Evolutionary conservation across 768 basidiomycete species (phyloP).

Genomic region (Cystobasidium tubakii): DNA sequence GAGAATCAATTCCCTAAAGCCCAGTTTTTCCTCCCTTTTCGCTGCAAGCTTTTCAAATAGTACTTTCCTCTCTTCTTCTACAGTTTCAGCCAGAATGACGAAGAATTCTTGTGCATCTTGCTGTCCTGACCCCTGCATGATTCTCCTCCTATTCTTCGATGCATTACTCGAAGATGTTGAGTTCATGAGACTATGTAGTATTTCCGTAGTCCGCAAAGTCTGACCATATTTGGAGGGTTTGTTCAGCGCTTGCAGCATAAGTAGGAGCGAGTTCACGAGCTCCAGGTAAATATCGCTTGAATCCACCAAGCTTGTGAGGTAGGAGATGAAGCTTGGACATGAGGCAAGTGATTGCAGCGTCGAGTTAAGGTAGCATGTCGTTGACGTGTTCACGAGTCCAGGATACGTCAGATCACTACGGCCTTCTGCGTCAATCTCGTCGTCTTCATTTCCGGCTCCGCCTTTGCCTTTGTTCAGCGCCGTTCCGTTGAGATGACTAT

Average conservation of each 20-base stretch:
- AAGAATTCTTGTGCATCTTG: constrained; percentile 99
- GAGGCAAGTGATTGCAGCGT: constrained; percentile 93
- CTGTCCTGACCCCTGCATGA: constrained; percentile 59
- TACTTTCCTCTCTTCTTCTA: constrained; percentile 73
- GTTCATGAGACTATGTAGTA: constrained; percentile 40
- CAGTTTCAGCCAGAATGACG: constrained; percentile 79
- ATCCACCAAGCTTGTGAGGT: constrained; percentile 56
- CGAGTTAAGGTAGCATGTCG: constrained; percentile 85
- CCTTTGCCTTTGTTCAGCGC: neutral
- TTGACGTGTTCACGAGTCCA: constrained; percentile 25
- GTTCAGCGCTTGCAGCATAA: constrained; percentile 48
- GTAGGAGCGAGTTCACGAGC: constrained; percentile 30
- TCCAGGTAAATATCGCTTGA: neutral
- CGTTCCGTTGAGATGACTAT: neutral
- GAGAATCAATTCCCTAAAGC: constrained; percentile 60
- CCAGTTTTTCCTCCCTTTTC: constrained; percentile 58
- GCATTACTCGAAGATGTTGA: constrained; percentile 33
- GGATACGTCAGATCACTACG: constrained; percentile 20
- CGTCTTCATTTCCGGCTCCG: neutral
- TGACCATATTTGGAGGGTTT: constrained; percentile 45
- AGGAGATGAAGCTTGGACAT: constrained; percentile 69
- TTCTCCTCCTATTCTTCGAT: constrained; percentile 17
- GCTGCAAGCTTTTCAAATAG: constrained; percentile 59
- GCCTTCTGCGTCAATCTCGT: neutral
- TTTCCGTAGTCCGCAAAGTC: constrained; percentile 37